Evolutionary conservation across 1,284 basidiomycete genomes (phyloP).

Genomic region (Puccinia hordei): DNA sequence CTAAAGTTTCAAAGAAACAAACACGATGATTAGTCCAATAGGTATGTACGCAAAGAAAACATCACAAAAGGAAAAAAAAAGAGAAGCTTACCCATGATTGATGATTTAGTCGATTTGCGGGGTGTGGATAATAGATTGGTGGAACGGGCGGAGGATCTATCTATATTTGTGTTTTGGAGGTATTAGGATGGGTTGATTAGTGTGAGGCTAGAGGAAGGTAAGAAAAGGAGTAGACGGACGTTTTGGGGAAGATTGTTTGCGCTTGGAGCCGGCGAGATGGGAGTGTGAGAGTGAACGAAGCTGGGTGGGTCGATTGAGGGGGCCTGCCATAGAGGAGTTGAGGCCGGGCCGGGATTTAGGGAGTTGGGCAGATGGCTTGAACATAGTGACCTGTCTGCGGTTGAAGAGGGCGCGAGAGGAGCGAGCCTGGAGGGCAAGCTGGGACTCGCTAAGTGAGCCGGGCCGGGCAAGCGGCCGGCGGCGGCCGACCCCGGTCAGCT

Average conservation of each 20-base stretch:
- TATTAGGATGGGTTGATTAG: neutral
- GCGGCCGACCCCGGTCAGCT: neutral
- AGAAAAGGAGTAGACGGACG: constrained; percentile 25
- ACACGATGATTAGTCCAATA: no score
- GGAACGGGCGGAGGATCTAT: neutral
- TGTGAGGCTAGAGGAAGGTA: neutral
- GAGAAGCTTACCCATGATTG: neutral
- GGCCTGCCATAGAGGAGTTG: neutral
- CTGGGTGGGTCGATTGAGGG: neutral
- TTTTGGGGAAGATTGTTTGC: constrained; percentile 46
- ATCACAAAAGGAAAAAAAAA: neutral
- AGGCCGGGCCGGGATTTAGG: neutral
- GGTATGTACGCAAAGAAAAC: no score
- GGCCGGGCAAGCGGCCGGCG: neutral
- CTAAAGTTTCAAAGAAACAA: neutral
- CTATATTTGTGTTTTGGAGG: neutral
- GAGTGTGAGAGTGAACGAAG: neutral
- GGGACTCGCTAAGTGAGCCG: constrained; percentile 2
- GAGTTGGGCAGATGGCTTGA: neutral
- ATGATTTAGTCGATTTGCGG: constrained; percentile 7
- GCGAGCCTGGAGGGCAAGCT: neutral
- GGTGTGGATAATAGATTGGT: constrained; percentile 15
- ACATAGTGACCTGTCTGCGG: constrained; percentile 27
- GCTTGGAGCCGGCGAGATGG: constrained; percentile 5
- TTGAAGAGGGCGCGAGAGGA: neutral